phyloP scores from a whole-genome alignment of 495 filamentous ascomycete species.

The Xylaria acuta region DNA sequence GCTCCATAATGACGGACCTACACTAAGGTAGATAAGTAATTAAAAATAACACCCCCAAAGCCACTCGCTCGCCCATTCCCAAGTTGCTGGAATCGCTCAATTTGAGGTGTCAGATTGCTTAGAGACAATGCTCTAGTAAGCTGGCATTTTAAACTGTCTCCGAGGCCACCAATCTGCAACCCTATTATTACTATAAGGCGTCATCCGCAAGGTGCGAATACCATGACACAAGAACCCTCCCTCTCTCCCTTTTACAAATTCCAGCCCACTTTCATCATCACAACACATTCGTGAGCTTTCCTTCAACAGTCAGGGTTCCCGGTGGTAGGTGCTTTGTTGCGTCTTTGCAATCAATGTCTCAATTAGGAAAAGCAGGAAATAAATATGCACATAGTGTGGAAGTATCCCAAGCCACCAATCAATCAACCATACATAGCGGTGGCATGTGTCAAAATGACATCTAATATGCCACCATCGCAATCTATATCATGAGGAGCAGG shows the following conservation, averaged over 20 bases:
- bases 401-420: no score
- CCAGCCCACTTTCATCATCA: neutral
- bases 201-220: no score
- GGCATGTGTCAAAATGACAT: constrained; percentile 24
- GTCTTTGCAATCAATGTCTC: neutral
- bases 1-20: neutral
- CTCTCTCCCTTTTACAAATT: no score
- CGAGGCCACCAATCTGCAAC: neutral
- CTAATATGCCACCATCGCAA: constrained; percentile 13
- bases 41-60: constrained; percentile 12
- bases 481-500: neutral
- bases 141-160: neutral
- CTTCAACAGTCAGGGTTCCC: neutral
- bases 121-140: constrained; percentile 9
- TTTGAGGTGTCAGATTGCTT: constrained; percentile 7
- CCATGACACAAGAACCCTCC: neutral
- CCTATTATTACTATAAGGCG: no score
- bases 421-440: neutral
- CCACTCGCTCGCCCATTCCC: neutral
- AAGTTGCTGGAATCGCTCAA: constrained; percentile 11
- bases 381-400: neutral
- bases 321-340: neutral
- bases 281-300: neutral
- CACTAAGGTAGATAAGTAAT: constrained; percentile 2
- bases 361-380: neutral